phyloP scores from a whole-genome alignment of 768 basidiomycete species.

The Mycena sanguinolenta region DNA sequence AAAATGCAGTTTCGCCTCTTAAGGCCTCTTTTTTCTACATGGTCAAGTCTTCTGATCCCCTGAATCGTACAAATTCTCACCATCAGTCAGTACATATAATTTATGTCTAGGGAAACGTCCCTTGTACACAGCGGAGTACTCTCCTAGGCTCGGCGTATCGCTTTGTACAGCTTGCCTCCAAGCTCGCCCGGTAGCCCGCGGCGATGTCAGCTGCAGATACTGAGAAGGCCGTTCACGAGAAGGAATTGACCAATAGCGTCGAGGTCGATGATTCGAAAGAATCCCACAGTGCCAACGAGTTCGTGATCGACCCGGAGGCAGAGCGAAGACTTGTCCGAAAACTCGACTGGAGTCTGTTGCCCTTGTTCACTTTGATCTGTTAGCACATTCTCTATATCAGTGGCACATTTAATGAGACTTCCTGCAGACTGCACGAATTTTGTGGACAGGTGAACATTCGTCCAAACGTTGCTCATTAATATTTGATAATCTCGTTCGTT shows the following conservation, averaged over 20 bases:
- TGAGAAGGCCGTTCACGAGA: slow-evolving; percentile 14
- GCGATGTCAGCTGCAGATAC: slow-evolving; percentile 15
- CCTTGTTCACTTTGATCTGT: slow-evolving; percentile 57
- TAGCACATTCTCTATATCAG: slow-evolving; percentile 27
- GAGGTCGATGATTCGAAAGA: slow-evolving; percentile 16
- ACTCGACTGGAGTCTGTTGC: slow-evolving; percentile 52
- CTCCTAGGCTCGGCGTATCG: no score
- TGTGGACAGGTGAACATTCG: slow-evolving; percentile 56
- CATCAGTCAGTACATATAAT: no score
- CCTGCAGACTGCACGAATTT: slow-evolving; percentile 53
- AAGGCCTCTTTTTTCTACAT: no score
- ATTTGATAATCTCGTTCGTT: neutral
- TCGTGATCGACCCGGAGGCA: slow-evolving; percentile 47
- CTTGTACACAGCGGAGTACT: neutral
- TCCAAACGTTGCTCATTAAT: no score
- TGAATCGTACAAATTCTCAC: neutral
- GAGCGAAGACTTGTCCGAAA: slow-evolving; percentile 52
- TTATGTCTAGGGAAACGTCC: no score
- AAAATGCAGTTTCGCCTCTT: neutral
- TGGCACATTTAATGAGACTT: neutral
- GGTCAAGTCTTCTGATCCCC: no score
- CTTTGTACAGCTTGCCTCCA: neutral
- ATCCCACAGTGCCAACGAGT: neutral
- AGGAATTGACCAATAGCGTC: neutral
- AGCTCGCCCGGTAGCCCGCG: neutral